These are phyloP conservation scores for Phytophthora fragariae DNA, from an alignment of 352 stramenopile genomes.

Conservation along the genomic window DNA sequence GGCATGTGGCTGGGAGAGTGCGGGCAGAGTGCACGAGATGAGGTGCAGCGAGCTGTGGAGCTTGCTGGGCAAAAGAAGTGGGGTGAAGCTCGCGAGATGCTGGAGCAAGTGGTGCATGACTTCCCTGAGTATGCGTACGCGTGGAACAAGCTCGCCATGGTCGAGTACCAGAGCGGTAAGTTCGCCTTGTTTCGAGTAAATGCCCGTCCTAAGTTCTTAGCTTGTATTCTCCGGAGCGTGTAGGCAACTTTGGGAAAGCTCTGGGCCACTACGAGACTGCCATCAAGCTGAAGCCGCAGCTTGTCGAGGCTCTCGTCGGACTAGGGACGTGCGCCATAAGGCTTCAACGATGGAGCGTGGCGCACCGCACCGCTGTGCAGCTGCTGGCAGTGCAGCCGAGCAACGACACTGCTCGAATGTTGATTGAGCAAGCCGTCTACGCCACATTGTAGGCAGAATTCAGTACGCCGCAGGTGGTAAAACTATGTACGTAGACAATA, in stretches of 20 bases:
- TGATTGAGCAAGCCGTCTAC: conserved; percentile 75
- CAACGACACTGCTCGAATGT: conserved; percentile 66
- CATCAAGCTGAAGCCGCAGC: conserved; percentile 69
- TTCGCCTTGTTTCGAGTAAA: background rate
- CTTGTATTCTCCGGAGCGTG: too few species aligned
- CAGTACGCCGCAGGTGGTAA: background rate
- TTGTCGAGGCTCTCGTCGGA: conserved; percentile 76
- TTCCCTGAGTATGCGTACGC: conserved; percentile 71
- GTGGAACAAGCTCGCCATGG: conserved; percentile 79
- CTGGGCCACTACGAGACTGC: conserved; percentile 70
- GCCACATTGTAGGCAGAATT: conserved; percentile 47
- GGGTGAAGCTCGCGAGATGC: conserved; percentile 47
- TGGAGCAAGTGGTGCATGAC: conserved; percentile 56
- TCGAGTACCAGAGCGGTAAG: conserved; percentile 65
- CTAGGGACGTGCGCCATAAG: conserved; percentile 79
- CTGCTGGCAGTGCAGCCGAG: conserved; percentile 69
- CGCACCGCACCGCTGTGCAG: conserved; percentile 59
- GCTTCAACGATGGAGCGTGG: conserved; percentile 69
- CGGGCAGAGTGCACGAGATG: conserved; percentile 48
- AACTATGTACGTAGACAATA: background rate
- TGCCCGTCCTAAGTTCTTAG: background rate
- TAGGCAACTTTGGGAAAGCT: conserved; percentile 55
- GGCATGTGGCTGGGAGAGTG: conserved; percentile 76
- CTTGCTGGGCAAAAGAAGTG: conserved; percentile 49
- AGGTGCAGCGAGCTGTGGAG: conserved; percentile 53